Base-by-base conservation (phyloP, 2,329 filamentous ascomycete genomes). In the Lachnellula subtilissima region DNA sequence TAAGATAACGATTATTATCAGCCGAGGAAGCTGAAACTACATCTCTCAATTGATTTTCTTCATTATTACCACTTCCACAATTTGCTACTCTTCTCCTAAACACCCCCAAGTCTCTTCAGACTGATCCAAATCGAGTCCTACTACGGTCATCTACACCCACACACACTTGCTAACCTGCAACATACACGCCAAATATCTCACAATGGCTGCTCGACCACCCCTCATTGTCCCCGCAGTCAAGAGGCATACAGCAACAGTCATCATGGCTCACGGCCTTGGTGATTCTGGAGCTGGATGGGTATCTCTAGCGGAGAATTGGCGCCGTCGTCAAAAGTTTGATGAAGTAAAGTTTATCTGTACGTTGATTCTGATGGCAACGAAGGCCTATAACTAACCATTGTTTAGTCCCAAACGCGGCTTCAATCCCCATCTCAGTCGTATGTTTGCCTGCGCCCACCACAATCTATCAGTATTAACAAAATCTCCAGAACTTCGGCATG, bases 211-310 rank as follows among this genome's bases (percentile, higher is more conserved):
- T 28, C 60, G 61, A 56, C 57, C 61, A 23, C 56, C 85, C 14
- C 77, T 94, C 53, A 80, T 94, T 19, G 85, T 96, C 58, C 89
- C 90, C 28, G 89, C 92, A 42, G 76, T 89, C 36, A 88, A 83
- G 70, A 84, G 84, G 69, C 94, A 97, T 75, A 97, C 94, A 39
- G 91, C 91, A 23, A 97, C 93, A 3, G 88, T 97, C 67, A 97
- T 99, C 67, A 91, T 97, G 74, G 81, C 89, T 52, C 94, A 99
- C 72, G 94, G 94, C 14, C 78, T 99, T 40, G 94, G 94, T 61
- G 94, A 97, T 71, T 87, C 80, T 32, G 89, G 88, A 45, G 78
- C 83, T 63, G 89, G 89, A 64, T 93, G 89, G 92, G 81, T 88
- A 46, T 85, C 84, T 55, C 82, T 94, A 19, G 91, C 94, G 35